phyloP scores from a whole-genome alignment of 2,329 filamentous ascomycete genomes.

The Neofusicoccum laricinum region DNA sequence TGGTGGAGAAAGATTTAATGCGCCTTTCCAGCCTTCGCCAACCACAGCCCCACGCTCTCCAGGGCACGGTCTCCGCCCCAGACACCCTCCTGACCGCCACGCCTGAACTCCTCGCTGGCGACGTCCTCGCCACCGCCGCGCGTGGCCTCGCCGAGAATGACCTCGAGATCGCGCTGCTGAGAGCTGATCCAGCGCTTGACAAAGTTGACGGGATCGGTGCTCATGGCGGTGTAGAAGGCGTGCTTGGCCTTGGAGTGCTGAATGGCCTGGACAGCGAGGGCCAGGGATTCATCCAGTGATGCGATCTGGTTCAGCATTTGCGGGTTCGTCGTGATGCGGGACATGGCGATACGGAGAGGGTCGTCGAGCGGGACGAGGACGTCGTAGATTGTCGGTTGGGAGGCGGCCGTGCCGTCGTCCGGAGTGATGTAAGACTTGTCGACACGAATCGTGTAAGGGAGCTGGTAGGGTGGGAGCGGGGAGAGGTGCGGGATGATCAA shows the following conservation, averaged over 20 bases:
- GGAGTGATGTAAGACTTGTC: conserved; percentile 64
- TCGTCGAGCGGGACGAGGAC: conserved; percentile 82
- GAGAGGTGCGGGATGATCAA: conserved; percentile 75
- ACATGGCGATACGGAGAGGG: conserved; percentile 62
- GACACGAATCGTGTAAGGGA: conserved; percentile 90
- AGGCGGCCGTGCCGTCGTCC: conserved; percentile 64
- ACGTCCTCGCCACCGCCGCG: conserved; percentile 52
- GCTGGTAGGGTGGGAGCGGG: conserved; percentile 74
- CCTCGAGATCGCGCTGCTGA: conserved; percentile 85
- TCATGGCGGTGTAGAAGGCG: conserved; percentile 76
- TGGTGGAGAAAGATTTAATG: background rate
- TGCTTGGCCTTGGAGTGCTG: conserved; percentile 86
- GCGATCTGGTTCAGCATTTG: conserved; percentile 77
- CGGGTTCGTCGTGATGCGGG: conserved; percentile 56
- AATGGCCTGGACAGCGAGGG: conserved; percentile 77
- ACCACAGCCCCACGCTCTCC: conserved; percentile 61
- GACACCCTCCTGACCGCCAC: conserved; percentile 58
- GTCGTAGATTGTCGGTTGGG: conserved; percentile 83
- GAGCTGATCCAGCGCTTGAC: conserved; percentile 84
- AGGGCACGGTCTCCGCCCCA: conserved; percentile 62
- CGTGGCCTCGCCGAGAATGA: conserved; percentile 78
- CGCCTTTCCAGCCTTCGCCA: conserved; percentile 39
- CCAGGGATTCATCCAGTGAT: conserved; percentile 78
- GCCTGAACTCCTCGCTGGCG: conserved; percentile 67
- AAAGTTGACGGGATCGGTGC: conserved; percentile 79